Conservation (phyloP, 2,329 filamentous ascomycete species). For the Monosporascus ibericus region DNA sequence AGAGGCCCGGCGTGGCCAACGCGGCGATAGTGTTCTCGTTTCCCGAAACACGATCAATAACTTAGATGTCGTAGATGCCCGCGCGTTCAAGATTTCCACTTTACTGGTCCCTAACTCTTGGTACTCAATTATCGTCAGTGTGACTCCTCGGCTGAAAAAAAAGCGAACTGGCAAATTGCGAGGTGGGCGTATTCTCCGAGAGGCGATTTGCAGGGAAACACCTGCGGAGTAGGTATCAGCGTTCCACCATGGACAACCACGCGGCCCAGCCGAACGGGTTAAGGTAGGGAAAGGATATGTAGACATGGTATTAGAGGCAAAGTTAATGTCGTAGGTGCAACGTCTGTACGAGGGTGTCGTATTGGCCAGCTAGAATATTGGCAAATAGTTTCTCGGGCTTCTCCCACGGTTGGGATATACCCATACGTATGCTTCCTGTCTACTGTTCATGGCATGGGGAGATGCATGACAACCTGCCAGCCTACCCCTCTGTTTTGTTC, state of each 20-base stretch:
- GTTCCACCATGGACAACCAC: background rate
- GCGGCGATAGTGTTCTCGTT: conserved; percentile 8
- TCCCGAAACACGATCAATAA: conserved; percentile 18
- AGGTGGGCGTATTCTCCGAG: conserved; percentile 3
- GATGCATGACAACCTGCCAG: too few relatives aligned
- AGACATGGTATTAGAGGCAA: too few relatives aligned
- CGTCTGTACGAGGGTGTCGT: too few relatives aligned
- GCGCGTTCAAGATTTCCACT: conserved; percentile 5
- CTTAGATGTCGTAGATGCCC: conserved; percentile 11
- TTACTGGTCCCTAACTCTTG: background rate
- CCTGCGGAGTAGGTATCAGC: background rate
- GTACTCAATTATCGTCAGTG: conserved; percentile 1
- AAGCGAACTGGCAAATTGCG: conserved; percentile 2
- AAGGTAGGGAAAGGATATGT: conserved; percentile 7
- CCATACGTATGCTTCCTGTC: too few relatives aligned
- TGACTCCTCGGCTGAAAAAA: conserved; percentile 3
- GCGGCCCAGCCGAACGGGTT: background rate
- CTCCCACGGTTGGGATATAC: too few relatives aligned
- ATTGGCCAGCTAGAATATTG: too few relatives aligned
- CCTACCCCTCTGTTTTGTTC: too few relatives aligned
- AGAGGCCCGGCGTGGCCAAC: conserved; percentile 9
- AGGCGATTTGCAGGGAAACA: conserved; percentile 8
- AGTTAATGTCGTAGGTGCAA: too few relatives aligned
- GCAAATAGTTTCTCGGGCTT: too few relatives aligned
- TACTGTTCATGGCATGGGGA: too few relatives aligned